Evolutionary conservation across 495 filamentous ascomycete species (phyloP).

Genomic region (Neurospora sublineolata): DNA sequence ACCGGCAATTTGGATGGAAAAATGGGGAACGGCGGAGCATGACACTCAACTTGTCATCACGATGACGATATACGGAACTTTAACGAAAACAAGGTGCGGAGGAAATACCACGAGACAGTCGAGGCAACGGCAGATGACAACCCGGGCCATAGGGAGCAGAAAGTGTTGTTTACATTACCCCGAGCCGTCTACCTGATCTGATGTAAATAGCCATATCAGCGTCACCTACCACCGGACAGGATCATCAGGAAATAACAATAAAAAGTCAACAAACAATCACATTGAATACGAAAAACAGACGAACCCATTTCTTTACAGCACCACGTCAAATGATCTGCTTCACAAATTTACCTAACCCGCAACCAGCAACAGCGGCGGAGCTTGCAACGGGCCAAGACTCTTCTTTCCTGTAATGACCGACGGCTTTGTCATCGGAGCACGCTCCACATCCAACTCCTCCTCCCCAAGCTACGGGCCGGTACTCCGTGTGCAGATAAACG

Average conservation of each 20-base stretch:
- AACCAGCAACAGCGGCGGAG: background rate
- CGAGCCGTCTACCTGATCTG: background rate
- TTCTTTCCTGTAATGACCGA: background rate
- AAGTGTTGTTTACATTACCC: background rate
- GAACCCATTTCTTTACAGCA: background rate
- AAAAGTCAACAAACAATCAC: background rate
- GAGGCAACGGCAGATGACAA: background rate
- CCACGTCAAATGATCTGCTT: background rate
- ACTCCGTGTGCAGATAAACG: background rate
- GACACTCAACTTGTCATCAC: background rate
- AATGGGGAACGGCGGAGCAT: background rate
- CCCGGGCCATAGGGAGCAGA: background rate
- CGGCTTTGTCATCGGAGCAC: background rate
- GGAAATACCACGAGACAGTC: background rate
- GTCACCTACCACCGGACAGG: background rate
- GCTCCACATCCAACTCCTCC: background rate
- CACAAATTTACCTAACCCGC: background rate
- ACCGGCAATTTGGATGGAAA: background rate
- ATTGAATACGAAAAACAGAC: background rate
- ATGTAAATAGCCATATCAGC: background rate
- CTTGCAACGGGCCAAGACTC: background rate
- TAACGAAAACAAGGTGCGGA: background rate
- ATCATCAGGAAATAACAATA: background rate
- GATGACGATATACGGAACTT: background rate
- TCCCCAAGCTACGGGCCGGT: background rate